A percentile compares a stretch with the other conserved stretches of the same genome.
These are phyloP conservation scores for Diplosphaera chodatii DNA, from an alignment of 139 green algal genomes.

Conservation along the genomic window DNA sequence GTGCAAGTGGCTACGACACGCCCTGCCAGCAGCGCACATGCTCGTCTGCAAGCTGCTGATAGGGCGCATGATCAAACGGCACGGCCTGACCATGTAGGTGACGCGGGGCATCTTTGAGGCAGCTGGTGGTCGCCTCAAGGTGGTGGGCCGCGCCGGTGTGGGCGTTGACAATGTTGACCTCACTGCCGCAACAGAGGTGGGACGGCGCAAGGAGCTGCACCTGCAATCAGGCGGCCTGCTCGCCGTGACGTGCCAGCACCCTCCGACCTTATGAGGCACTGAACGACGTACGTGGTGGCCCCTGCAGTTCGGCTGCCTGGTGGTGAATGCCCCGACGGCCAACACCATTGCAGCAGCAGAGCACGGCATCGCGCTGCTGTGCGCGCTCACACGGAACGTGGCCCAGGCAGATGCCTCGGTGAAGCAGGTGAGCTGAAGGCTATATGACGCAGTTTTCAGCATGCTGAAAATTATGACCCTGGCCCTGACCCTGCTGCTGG, in stretches of 20 bases:
- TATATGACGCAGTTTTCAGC: no score
- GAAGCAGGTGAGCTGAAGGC: constrained; percentile 60
- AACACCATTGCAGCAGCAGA: constrained; percentile 97
- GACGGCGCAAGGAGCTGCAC: no score
- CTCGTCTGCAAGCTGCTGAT: no score
- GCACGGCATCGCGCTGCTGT: constrained; percentile 94
- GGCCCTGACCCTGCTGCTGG: no score
- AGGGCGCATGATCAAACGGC: no score
- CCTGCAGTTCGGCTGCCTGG: constrained; percentile 72
- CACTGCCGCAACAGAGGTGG: constrained; percentile 81
- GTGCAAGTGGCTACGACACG: neutral
- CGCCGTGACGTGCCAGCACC: no score
- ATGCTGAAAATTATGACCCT: no score
- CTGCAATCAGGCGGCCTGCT: no score
- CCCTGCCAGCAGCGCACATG: no score
- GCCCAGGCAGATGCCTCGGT: constrained; percentile 80
- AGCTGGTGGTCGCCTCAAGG: constrained; percentile 82
- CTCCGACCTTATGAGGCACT: no score
- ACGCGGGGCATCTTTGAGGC: constrained; percentile 89
- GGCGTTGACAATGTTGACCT: constrained; percentile 98
- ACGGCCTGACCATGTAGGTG: no score
- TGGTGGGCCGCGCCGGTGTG: constrained; percentile 90
- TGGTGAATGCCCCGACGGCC: constrained; percentile 96
- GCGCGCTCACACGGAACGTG: constrained; percentile 80
- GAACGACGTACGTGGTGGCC: no score